Evolutionary conservation across 2,329 filamentous ascomycete species (phyloP).

Genomic region (Colletotrichum australisinense): DNA sequence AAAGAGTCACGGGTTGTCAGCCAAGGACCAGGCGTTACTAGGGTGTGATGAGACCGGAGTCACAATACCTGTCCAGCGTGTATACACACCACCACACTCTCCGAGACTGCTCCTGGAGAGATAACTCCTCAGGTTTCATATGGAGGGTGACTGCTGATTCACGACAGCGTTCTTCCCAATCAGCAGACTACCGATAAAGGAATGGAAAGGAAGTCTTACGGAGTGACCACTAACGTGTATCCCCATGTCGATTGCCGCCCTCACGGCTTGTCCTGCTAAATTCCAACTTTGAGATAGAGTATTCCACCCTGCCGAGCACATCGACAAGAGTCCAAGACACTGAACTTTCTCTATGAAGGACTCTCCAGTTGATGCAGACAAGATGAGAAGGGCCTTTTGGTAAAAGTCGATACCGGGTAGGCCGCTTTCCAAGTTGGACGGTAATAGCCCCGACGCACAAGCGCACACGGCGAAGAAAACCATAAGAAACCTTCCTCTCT

Average conservation of each 20-base stretch:
- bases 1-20: neutral
- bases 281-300: slow-evolving; percentile 44
- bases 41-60: neutral
- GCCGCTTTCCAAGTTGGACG: slow-evolving; percentile 17
- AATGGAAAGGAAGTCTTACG: slow-evolving; percentile 19
- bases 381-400: slow-evolving; percentile 40
- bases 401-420: slow-evolving; percentile 41
- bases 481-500: slow-evolving; percentile 40
- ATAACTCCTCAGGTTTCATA: neutral
- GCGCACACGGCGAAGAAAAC: slow-evolving; percentile 46
- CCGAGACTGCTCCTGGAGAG: slow-evolving; percentile 39
- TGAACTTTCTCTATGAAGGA: slow-evolving; percentile 43
- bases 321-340: slow-evolving; percentile 43
- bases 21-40: neutral
- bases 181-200: neutral
- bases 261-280: slow-evolving; percentile 42
- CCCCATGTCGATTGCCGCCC: slow-evolving; percentile 43
- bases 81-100: slow-evolving; percentile 46
- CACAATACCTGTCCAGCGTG: slow-evolving; percentile 41
- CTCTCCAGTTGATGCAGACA: slow-evolving; percentile 41
- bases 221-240: slow-evolving; percentile 39
- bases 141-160: neutral
- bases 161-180: neutral
- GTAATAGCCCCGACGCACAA: slow-evolving; percentile 42
- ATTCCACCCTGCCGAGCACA: slow-evolving; percentile 46